These are phyloP conservation scores for Ophiostoma himal-ulmi DNA, from an alignment of 2,329 filamentous ascomycete genomes.

Conservation along the genomic window DNA sequence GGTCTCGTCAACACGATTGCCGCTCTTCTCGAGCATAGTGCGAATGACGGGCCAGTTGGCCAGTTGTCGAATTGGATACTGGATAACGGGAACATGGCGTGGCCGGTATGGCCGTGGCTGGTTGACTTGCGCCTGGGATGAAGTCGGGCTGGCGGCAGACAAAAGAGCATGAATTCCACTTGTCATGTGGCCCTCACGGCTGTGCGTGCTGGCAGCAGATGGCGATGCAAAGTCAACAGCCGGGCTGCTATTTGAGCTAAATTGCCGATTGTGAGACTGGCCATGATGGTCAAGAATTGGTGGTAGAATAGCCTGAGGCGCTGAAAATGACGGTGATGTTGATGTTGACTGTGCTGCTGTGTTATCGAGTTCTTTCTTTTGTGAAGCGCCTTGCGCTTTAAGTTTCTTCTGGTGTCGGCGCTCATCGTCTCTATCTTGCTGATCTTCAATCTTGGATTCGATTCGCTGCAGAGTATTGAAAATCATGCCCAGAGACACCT, in stretches of 20 bases:
- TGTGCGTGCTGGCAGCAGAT: constrained; percentile 14
- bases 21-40: constrained; percentile 13
- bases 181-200: constrained; percentile 23
- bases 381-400: not conserved
- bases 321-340: not conserved
- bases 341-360: not conserved
- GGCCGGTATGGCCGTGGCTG: constrained; percentile 8
- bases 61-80: constrained; percentile 27
- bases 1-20: not conserved
- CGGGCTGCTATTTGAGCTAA: constrained; percentile 14
- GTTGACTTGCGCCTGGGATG: constrained; percentile 11
- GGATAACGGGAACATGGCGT: constrained; percentile 24
- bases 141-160: constrained; percentile 19
- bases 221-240: constrained; percentile 17
- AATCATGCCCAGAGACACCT: constrained; percentile 49
- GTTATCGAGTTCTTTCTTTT: not conserved
- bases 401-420: not conserved
- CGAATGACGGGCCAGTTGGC: constrained; percentile 26
- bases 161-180: constrained; percentile 31
- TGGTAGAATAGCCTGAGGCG: constrained; percentile 1
- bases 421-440: constrained; percentile 9
- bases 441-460: constrained; percentile 45
- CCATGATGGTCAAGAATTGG: constrained; percentile 3
- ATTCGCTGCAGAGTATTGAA: constrained; percentile 50
- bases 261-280: not conserved